Evolutionary conservation across 2,329 filamentous ascomycete genomes (phyloP), one percentile per base, ranked within the genome.

Genomic region (Chaetomium strumarium): DNA sequence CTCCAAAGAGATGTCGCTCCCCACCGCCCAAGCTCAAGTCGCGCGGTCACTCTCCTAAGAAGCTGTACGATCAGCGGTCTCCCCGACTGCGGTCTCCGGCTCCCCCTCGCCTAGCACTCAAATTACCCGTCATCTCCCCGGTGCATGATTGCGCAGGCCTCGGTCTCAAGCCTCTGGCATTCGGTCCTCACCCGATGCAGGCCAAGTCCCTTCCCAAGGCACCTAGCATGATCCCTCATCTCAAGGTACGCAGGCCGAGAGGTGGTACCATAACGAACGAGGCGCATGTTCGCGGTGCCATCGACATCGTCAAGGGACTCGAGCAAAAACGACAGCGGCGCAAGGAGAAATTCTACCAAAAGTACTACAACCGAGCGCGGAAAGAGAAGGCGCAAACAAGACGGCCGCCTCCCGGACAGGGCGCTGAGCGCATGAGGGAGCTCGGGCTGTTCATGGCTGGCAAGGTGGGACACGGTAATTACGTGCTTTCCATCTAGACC

Each of bases 261-360:
- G 57, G 69, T 58, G 58, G 66, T 61, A 58, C 64, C 46, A 51
- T 63, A 61, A 58, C 63, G 53, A 70, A 72, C 53, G 78, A 85
- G 46, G 72, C 82, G 39, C 90, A 93, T 58, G 80, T 89, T 10
- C 87, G 93, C 57, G 90, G 90, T n/a, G 91, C 93, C 34, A 95
- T 99, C 60, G 93, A 97, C 69, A 99, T 96, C 56, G 88, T 96
- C 70, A 95, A 96, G 69, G 93, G 93, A 9, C 80, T 99, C 1
- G 93, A 99, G 73, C 86, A 88, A 70, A 97, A 96, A 74, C 86
- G 91, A 24, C 88, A 93, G 72, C 85, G 93, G 59, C 87, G 93
- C 62, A 90, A 87, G 72, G 91, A 97, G 70, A 96, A 96, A 70
- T 87, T 90, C 64, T 86, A 88, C 67, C 86, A 91, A 63, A 93